phyloP scores from a whole-genome alignment of 2,329 filamentous ascomycete species.

The Helicocarpus griseus region DNA sequence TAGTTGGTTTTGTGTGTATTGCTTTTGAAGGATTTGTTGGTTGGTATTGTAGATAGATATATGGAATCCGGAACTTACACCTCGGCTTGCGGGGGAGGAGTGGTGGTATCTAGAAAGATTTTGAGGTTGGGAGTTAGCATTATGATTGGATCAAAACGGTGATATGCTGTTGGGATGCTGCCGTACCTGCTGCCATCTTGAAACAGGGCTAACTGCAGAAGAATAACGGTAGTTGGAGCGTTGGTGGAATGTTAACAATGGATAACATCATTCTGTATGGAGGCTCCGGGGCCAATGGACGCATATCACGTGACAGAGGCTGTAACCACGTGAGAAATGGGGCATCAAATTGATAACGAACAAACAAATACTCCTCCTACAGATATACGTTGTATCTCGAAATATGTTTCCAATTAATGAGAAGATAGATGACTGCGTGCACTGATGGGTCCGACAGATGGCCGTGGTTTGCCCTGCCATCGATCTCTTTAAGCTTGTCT shows the following conservation, averaged over 20 bases:
- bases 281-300: background rate
- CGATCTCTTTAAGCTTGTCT: too few species aligned
- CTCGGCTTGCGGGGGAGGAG: conserved; percentile 22
- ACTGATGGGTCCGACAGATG: too few species aligned
- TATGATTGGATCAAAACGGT: too few species aligned
- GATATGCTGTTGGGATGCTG: background rate
- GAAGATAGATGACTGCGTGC: too few species aligned
- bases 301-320: background rate
- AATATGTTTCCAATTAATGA: too few species aligned
- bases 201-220: background rate
- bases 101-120: background rate
- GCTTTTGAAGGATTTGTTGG: background rate
- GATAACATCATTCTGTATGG: background rate
- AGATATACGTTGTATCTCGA: too few species aligned
- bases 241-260: background rate
- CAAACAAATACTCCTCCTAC: too few species aligned
- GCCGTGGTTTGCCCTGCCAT: too few species aligned
- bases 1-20: background rate
- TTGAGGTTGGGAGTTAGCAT: background rate
- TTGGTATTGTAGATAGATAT: background rate
- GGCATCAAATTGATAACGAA: background rate
- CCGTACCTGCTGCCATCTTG: background rate
- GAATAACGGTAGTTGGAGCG: background rate
- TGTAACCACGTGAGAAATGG: background rate
- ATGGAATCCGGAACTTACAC: too few species aligned